Percentiles rank a stretch among this genome's conserved stretches.
These are phyloP conservation scores for Ascochyta clinopodiicola DNA, from an alignment of 2,329 filamentous ascomycete species.

Conservation along the genomic window DNA sequence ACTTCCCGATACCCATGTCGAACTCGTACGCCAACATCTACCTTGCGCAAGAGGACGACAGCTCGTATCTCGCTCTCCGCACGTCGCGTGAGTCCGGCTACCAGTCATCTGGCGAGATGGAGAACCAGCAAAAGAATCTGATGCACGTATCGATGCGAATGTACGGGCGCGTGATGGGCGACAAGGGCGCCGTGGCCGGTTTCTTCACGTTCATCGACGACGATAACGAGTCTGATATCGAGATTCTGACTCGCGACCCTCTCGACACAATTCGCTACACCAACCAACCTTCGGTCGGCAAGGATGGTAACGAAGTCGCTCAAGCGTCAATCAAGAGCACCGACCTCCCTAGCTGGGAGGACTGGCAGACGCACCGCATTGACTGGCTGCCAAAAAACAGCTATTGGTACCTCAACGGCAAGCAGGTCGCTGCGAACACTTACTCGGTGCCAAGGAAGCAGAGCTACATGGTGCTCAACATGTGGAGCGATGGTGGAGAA, in stretches of 20 bases:
- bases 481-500: conserved; percentile 66
- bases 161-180: conserved; percentile 54
- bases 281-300: conserved; percentile 64
- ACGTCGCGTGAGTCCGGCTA: conserved; percentile 52
- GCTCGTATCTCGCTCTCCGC: conserved; percentile 56
- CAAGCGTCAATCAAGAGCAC: conserved; percentile 58
- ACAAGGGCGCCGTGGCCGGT: conserved; percentile 57
- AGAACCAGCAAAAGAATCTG: conserved; percentile 53
- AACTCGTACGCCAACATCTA: conserved; percentile 58
- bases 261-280: conserved; percentile 59
- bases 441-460: conserved; percentile 63
- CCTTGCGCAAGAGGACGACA: conserved; percentile 45
- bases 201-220: conserved; percentile 63
- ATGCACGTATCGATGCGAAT: conserved; percentile 58
- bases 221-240: conserved; percentile 59
- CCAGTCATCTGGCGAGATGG: conserved; percentile 58
- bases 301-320: conserved; percentile 53
- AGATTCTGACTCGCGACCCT: conserved; percentile 59
- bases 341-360: conserved; percentile 58
- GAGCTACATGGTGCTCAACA: conserved; percentile 63
- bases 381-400: conserved; percentile 64
- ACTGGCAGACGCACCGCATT: conserved; percentile 66
- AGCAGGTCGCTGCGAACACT: conserved; percentile 59
- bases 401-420: conserved; percentile 63
- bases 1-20: conserved; percentile 52